phyloP scores from a whole-genome alignment of 2,329 filamentous ascomycete species.

The Monilinia aucupariae region DNA sequence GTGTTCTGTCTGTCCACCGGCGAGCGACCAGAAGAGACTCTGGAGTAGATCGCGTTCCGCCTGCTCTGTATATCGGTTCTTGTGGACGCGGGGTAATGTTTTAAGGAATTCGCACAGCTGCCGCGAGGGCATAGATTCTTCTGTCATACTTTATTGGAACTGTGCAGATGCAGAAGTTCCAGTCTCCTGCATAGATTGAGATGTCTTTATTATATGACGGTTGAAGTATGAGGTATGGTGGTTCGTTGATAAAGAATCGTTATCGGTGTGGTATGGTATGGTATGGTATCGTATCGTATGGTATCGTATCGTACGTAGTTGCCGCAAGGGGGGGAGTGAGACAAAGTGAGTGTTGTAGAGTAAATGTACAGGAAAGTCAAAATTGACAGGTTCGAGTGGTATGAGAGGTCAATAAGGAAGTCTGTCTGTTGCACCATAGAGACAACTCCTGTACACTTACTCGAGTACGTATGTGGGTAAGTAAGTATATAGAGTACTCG shows the following conservation, averaged over 20 bases:
- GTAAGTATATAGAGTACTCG: neutral
- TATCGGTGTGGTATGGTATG: constrained; percentile 13
- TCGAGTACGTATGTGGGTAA: too few relatives aligned
- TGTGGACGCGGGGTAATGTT: constrained; percentile 66
- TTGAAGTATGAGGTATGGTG: neutral
- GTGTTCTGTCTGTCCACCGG: constrained; percentile 67
- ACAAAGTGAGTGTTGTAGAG: neutral
- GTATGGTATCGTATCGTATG: too few relatives aligned
- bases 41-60: constrained; percentile 69
- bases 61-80: constrained; percentile 67
- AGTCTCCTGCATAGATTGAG: neutral
- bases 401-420: neutral
- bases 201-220: neutral
- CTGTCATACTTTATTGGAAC: constrained; percentile 2
- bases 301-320: too few relatives aligned
- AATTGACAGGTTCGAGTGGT: neutral
- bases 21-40: constrained; percentile 82
- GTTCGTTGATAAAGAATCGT: constrained; percentile 17
- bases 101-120: constrained; percentile 79
- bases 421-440: neutral
- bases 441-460: neutral
- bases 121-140: constrained; percentile 44
- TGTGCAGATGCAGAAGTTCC: neutral
- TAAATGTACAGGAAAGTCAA: neutral
- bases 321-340: neutral